These are phyloP conservation scores for Podospora pseudocomata DNA, from an alignment of 495 filamentous ascomycete genomes.

Conservation along the genomic window DNA sequence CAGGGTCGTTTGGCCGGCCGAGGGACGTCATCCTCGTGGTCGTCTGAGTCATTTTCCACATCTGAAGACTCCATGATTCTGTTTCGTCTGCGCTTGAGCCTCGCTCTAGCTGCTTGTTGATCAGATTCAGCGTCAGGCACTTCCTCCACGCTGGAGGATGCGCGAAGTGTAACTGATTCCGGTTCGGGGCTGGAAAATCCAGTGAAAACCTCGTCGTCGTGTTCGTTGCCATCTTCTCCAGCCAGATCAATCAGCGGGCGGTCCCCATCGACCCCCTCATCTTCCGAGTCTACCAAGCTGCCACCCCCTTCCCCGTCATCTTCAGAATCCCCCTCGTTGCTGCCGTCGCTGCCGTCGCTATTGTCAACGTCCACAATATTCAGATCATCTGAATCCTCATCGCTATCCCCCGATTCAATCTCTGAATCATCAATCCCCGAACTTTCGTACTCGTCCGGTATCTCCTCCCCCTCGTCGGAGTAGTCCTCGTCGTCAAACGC, in stretches of 20 bases:
- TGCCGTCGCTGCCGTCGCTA: conserved; percentile 3
- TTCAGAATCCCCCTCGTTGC: conserved; percentile 1
- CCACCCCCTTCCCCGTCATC: not conserved
- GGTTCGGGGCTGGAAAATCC: conserved; percentile 27
- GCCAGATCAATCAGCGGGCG: not conserved
- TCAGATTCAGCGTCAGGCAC: not conserved
- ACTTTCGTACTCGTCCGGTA: conserved; percentile 31
- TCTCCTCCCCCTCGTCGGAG: not conserved
- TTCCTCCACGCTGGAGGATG: conserved; percentile 7
- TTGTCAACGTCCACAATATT: conserved; percentile 15
- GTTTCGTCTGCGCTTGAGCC: not conserved
- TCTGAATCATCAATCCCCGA: conserved; percentile 28
- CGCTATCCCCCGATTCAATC: conserved; percentile 12
- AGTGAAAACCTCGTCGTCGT: conserved; percentile 11
- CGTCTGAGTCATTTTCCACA: not conserved
- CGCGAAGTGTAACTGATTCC: conserved; percentile 18
- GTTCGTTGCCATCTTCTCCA: conserved; percentile 2
- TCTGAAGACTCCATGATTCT: not conserved
- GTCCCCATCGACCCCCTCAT: not conserved
- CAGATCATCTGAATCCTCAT: conserved; percentile 24
- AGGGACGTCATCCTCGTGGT: not conserved
- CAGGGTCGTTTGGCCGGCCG: conserved; percentile 1
- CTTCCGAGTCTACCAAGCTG: not conserved
- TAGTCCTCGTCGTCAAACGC: conserved; percentile 11
- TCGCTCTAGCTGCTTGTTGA: not conserved